Evolutionary conservation across 148 eudicot species (phyloP), one percentile per base, ranked within the genome.

Genomic region (Oxyria digyna): DNA sequence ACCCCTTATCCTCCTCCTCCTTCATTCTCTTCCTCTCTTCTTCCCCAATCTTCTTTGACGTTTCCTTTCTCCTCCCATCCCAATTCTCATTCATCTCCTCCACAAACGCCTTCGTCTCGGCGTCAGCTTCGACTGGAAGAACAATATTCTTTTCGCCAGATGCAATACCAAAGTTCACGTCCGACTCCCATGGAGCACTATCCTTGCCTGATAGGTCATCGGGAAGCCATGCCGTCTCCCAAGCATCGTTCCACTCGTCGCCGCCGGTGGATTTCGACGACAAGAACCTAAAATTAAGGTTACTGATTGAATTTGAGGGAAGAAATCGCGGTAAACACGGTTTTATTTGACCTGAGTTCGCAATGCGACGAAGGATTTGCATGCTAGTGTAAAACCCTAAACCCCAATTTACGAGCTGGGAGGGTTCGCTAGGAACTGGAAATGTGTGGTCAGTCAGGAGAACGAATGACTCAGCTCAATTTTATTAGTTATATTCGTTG

Each of bases 141-240:
- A 42, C 62, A 20, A 64, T 35, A 10, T 33, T 38, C 14, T 67
- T 15, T 43, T 42, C 68, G 32, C 38, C 31, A 5, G 69, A 33
- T 18, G 75, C 26, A 26, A 71, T 40, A 17, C 78, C 67, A 27
- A 84, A 77, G 68, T 77, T 78, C 66, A 82, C 86, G 64, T 80
- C 89, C 13, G 91, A 35, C 18, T 88, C 95, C 91, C 89, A 91
- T 2, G 95, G 88, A 21, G 88, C 74, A 12, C 82, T 73, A 64
- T 72, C 69, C 62, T 75, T 80, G 38, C 74, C 81, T 54, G 87
- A 52, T 59, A 79, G 78, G 68, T 91, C 87, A 42, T 85, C 84
- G 0, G 98, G 98, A 29, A 86, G 91, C 92, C 96, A 90, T 1
- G 97, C 90, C 0, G 90, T 71, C 72, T 86, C 97, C 96, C 96